Evolutionary conservation across 208 protist species (phyloP).

Genomic region (Leishmania mexicana): DNA sequence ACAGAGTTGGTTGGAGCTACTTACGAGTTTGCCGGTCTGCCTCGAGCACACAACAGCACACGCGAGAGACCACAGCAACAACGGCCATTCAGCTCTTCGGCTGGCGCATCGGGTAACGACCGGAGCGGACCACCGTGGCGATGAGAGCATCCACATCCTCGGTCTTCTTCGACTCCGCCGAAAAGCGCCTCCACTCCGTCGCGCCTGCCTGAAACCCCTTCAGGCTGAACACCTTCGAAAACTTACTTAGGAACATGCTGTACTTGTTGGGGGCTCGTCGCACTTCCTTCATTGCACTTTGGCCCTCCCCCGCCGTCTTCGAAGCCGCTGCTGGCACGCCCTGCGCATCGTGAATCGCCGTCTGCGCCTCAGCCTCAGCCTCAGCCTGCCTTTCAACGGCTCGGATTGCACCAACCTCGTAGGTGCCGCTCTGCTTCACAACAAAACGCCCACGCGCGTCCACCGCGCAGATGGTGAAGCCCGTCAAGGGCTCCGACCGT

Average conservation of each 20-base stretch:
- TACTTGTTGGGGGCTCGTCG: slow-evolving; percentile 23
- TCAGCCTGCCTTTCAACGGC: not conserved
- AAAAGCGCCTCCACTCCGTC: slow-evolving; percentile 36
- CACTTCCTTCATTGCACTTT: not conserved
- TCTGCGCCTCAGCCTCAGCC: not conserved
- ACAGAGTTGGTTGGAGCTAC: not conserved
- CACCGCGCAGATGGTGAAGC: slow-evolving; percentile 47
- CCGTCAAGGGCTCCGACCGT: not conserved
- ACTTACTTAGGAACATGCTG: slow-evolving; percentile 37
- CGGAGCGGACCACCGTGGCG: slow-evolving; percentile 18
- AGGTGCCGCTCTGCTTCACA: slow-evolving; percentile 37
- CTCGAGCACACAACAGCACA: not conserved
- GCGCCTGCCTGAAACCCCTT: slow-evolving; percentile 42
- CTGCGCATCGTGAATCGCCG: not conserved
- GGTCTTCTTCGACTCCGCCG: slow-evolving; percentile 10
- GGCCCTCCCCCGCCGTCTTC: not conserved
- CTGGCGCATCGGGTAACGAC: slow-evolving; percentile 4
- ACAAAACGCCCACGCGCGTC: slow-evolving; percentile 53
- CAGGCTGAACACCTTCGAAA: slow-evolving; percentile 38
- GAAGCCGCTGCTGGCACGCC: not conserved
- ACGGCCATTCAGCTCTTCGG: not conserved
- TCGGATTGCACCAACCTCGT: slow-evolving; percentile 26
- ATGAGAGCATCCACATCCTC: slow-evolving; percentile 26
- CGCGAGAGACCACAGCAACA: not conserved
- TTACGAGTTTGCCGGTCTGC: not conserved